phyloP scores from a whole-genome alignment of 495 filamentous ascomycete genomes.

The Parathielavia hyrcaniae region DNA sequence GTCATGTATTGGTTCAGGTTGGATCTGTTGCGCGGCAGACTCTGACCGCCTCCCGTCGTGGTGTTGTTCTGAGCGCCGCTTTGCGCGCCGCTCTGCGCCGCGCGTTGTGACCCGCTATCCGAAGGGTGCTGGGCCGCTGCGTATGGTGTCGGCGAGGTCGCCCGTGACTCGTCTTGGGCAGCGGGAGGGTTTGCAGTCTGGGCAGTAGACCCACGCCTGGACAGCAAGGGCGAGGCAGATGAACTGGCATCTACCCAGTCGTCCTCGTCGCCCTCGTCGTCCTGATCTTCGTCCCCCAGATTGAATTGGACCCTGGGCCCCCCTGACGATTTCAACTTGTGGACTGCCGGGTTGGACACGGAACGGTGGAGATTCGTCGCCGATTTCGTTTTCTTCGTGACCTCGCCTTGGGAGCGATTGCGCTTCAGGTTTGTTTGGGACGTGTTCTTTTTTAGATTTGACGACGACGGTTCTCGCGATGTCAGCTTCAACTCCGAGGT shows the following conservation, averaged over 20 bases:
- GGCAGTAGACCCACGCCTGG: slow-evolving; percentile 41
- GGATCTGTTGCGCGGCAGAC: slow-evolving; percentile 27
- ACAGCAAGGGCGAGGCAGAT: slow-evolving; percentile 50
- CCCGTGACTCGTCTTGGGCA: slow-evolving; percentile 15
- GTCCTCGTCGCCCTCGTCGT: slow-evolving; percentile 42
- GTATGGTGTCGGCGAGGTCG: slow-evolving; percentile 1
- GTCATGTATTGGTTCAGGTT: slow-evolving; percentile 48
- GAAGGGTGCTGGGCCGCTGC: neutral
- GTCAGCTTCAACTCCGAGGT: slow-evolving; percentile 39
- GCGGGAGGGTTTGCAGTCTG: slow-evolving; percentile 27
- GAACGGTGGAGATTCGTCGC: slow-evolving; percentile 42
- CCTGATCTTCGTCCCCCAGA: slow-evolving; percentile 42
- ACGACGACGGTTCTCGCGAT: slow-evolving; percentile 28
- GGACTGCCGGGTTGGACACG: slow-evolving; percentile 37
- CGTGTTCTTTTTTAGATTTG: slow-evolving; percentile 43
- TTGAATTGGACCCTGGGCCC: slow-evolving; percentile 47
- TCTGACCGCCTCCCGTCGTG: slow-evolving; percentile 4
- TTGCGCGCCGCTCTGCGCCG: neutral
- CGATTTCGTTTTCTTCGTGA: slow-evolving; percentile 45
- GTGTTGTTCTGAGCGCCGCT: slow-evolving; percentile 9
- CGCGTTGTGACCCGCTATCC: neutral
- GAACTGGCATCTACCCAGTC: slow-evolving; percentile 53
- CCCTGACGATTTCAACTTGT: slow-evolving; percentile 30
- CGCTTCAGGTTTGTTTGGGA: slow-evolving; percentile 44
- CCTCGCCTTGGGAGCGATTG: slow-evolving; percentile 45